Conservation (phyloP, 805 yeast genomes). For the Ascoidea rubescens region DNA sequence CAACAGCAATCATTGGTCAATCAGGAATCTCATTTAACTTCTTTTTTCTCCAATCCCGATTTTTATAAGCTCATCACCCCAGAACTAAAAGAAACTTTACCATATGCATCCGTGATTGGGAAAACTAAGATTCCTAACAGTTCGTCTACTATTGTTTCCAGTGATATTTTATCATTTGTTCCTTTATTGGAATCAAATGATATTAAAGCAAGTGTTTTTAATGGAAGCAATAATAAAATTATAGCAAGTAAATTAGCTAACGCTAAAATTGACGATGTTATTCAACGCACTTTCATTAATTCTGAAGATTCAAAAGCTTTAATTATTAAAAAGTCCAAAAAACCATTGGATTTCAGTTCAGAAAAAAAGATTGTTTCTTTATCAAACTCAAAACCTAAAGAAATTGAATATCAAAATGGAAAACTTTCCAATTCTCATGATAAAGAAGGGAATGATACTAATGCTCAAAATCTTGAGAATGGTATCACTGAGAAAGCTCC, state of each 20-base stretch:
- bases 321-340: slow-evolving; percentile 5
- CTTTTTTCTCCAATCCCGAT: slow-evolving; percentile 69
- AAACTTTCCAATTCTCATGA: background rate
- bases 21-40: slow-evolving; percentile 20
- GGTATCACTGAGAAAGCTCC: background rate
- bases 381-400: slow-evolving; percentile 1
- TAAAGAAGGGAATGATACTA: background rate
- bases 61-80: slow-evolving; percentile 18
- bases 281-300: slow-evolving; percentile 10
- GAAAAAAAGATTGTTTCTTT: background rate
- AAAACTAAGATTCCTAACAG: too few relatives aligned
- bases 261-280: slow-evolving; percentile 13
- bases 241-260: slow-evolving; percentile 8
- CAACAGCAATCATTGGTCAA: slow-evolving; percentile 21
- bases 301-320: slow-evolving; percentile 6
- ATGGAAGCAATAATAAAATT: background rate
- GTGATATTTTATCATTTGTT: slow-evolving; percentile 2
- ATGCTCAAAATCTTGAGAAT: background rate
- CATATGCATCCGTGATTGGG: too few relatives aligned
- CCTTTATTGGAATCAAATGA: background rate
- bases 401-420: background rate
- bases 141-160: slow-evolving; percentile 7
- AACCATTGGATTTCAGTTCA: background rate
- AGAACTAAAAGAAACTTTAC: too few relatives aligned
- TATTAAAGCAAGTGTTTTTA: background rate